Percentiles rank a stretch among this genome's conserved stretches.
Conservation (phyloP, 75 land plant species). For the Selaginella moellendorffii region DNA sequence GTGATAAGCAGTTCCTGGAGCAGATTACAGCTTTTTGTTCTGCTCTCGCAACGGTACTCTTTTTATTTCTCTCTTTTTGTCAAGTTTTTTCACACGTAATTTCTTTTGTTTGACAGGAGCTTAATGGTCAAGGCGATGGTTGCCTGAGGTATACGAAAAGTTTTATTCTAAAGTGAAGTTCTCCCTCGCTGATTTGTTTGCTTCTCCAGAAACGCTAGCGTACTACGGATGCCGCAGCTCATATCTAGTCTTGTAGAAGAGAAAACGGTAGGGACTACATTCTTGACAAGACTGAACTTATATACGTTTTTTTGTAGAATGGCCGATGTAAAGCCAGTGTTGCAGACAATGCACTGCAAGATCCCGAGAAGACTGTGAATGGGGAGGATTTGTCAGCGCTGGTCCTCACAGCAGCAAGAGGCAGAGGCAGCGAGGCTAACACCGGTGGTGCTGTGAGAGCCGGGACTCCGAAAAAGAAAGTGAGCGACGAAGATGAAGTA, state of each 20-base stretch:
- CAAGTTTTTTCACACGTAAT: neutral
- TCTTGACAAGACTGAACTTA: neutral
- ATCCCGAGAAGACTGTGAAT: neutral
- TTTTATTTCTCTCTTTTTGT: neutral
- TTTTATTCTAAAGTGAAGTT: neutral
- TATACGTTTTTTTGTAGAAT: neutral
- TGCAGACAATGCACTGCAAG: neutral
- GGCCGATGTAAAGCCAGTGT: neutral
- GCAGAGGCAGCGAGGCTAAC: neutral
- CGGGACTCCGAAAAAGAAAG: neutral
- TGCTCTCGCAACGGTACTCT: neutral
- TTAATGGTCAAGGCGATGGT: neutral
- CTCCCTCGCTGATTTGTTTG: neutral
- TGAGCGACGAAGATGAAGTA: neutral
- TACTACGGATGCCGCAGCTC: neutral
- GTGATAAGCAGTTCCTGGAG: neutral
- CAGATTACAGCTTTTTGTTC: neutral
- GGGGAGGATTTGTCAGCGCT: neutral
- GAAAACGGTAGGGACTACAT: neutral
- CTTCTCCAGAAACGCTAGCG: neutral
- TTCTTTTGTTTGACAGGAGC: neutral
- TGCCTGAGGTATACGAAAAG: neutral
- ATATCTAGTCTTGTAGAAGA: neutral
- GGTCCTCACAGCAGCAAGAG: neutral
- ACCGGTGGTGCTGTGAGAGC: neutral